Evolutionary conservation across 257 asterid genomes (phyloP).

Genomic region (Coffea eugenioides): DNA sequence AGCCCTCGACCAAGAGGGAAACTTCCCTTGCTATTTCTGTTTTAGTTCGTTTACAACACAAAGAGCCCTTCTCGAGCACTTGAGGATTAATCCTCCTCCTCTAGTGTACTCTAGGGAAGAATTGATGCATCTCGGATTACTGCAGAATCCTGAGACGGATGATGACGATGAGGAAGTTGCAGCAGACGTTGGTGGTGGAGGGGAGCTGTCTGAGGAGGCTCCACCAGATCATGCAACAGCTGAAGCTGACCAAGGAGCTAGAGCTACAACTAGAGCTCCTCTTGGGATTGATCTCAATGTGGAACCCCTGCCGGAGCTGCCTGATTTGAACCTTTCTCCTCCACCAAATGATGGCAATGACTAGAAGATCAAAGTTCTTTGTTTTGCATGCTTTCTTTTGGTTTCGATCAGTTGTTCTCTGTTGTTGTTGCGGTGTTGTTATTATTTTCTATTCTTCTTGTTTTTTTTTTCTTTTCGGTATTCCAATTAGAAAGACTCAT

Average conservation of each 20-base stretch:
- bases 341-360: background rate
- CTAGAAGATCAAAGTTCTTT: background rate
- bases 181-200: background rate
- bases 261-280: background rate
- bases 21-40: background rate
- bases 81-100: slow-evolving; percentile 4
- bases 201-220: background rate
- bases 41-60: background rate
- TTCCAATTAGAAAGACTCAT: too few species aligned
- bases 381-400: background rate
- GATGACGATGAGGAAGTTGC: background rate
- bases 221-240: background rate
- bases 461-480: too few species aligned
- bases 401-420: background rate
- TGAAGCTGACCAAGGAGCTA: too few species aligned
- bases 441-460: too few species aligned
- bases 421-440: too few species aligned
- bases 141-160: background rate
- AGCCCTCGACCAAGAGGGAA: background rate
- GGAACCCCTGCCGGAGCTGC: background rate
- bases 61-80: background rate
- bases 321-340: background rate
- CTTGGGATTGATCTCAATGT: background rate
- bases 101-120: background rate
- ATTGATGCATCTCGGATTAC: background rate